Evolutionary conservation across 805 yeast genomes (phyloP), one percentile per base, ranked within the genome.

Genomic region (Barnettozyma siamensis): DNA sequence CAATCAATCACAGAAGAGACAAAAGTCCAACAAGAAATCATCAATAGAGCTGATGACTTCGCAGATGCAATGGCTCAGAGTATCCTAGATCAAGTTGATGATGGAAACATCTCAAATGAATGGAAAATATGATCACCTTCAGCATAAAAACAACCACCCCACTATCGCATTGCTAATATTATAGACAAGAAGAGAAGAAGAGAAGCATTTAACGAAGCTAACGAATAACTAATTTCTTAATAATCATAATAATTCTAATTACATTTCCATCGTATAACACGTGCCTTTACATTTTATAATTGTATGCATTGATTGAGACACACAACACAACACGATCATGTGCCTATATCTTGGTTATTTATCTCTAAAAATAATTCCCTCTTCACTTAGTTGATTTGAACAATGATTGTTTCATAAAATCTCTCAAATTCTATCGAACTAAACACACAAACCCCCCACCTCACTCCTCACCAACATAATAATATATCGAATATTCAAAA

Each of bases 11-110:
- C 30, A 12, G 16, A 19, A 17, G 5, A n/a, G 3, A 18, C 9
- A 4, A 18, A 33, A 23, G 23, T 21, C 7, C 18, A 23, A 6
- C 32, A 28, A 10, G 37, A 38, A 18, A 37, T 35, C 21, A 36
- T 31, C 24, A 21, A 21, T 24, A 33, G 40, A 30, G 21, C 39
- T 7, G 45, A 51, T 31, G 59, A 51, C 38, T 42, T 47, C 28
- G 59, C 60, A 2, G 60, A 56, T 41, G 60, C 58, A 2, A 47
- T 56, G 52, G 60, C 60, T 2, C 21, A 44, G 20, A 56, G 59
- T 23, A 56, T 56, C 17, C 35, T 56, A 44, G 54, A 56, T 17
- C 51, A 50, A 39, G 57, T 56, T 10, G 58, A 53, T 32, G 49
- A 37, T 8, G 30, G 31, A 3, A 45, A 45, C 11, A 35, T 49